phyloP scores from a whole-genome alignment of 1,139 yeast genomes.

The Yamadazyma atlantica region DNA sequence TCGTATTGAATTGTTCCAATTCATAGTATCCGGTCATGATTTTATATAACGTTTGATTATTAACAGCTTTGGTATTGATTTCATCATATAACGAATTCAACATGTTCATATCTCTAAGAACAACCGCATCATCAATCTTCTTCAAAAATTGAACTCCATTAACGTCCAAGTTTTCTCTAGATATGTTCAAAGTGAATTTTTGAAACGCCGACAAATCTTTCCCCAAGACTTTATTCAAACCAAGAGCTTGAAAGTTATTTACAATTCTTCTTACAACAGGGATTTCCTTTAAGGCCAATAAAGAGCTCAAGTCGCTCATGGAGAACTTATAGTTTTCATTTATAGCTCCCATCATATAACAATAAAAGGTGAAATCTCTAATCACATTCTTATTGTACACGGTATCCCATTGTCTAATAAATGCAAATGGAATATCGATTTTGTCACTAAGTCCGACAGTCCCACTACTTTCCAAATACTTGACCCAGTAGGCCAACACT shows the following conservation, averaged over 20 bases:
- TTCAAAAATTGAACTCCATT: constrained; percentile 27
- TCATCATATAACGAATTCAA: constrained; percentile 26
- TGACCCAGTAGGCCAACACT: constrained; percentile 36
- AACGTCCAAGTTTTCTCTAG: constrained; percentile 24
- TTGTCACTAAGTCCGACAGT: constrained; percentile 4
- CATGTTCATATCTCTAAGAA: constrained; percentile 17
- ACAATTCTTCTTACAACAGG: constrained; percentile 15
- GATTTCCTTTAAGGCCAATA: constrained; percentile 28
- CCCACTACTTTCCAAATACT: constrained; percentile 27
- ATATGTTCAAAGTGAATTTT: neutral
- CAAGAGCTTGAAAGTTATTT: neutral
- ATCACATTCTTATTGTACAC: constrained; percentile 9
- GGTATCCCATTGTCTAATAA: constrained; percentile 1
- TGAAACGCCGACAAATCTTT: neutral
- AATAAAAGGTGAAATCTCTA: constrained; percentile 31
- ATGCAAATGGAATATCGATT: neutral
- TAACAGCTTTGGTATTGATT: constrained; percentile 22
- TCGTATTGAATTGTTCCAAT: constrained; percentile 28
- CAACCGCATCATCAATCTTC: constrained; percentile 23
- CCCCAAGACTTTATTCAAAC: neutral
- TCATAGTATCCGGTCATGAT: constrained; percentile 38
- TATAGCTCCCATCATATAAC: constrained; percentile 33
- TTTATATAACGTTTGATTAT: constrained; percentile 27
- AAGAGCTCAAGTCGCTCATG: constrained; percentile 25
- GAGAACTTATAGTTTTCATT: constrained; percentile 23